Base-by-base conservation (phyloP, 2,329 filamentous ascomycete genomes). In the Cadophora sp. region DNA sequence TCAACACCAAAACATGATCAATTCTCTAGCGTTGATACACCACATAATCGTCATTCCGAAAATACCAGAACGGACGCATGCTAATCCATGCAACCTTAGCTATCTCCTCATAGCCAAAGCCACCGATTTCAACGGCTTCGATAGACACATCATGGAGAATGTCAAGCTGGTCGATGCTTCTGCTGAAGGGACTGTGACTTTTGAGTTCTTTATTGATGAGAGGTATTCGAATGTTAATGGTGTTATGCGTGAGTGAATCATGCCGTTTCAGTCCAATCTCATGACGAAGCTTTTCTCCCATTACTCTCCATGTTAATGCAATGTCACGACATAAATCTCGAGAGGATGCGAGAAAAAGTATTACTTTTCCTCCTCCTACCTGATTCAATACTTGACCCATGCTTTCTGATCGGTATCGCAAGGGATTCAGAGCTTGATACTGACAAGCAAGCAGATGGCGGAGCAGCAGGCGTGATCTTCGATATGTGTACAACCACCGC, bases 401-500 rank as follows among this genome's bases (percentile, higher is more conserved):
- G 5, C 5, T 14, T 4, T 43, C 2, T 19, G 6, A 43, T 16
- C 12, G 16, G 14, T 43, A 4, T 43, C 14, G 16, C 12, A 43
- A 43, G 40, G 19, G 2, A 2, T 43, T 16, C 34, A 14, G 40
- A 4, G 5, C 40, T 43, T 43, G 14, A 19, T 40, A 26, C 29
- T 59, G n/a, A 59, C 55, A 40, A 14, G 12, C 14, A 59, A 19
- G 8, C 16, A 59, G 55, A 87, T 73, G 85, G 85, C 24, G 85
- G 85, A 7, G 84, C 84, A 2, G 84, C 84, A 1, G 82, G 83
- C 0, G 77, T 85, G 5, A 83, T 87, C 53, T 86, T 86, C 68
- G 87, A 89, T 73, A 84, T 87, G 77, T 80, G 82, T 65, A 86
- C 83, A 4, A 85, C 83, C 0, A 80, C 80, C 14, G 83, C 84